phyloP scores from a whole-genome alignment of 306 rosid species.

The Clitoria ternatea region DNA sequence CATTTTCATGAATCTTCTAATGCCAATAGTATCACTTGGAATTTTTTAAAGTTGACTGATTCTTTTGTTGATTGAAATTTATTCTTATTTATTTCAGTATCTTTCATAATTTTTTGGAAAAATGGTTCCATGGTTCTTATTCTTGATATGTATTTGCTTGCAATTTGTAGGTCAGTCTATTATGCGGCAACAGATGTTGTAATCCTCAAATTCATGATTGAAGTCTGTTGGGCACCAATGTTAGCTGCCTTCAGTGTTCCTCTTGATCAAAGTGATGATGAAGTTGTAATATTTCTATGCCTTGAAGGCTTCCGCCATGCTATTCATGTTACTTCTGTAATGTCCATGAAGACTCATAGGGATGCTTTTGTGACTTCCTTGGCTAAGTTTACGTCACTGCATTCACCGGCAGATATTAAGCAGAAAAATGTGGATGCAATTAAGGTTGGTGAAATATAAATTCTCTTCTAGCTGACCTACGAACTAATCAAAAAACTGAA shows the following conservation, averaged over 20 bases:
- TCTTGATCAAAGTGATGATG: constrained; percentile 96
- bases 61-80: neutral
- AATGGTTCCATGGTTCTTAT: neutral
- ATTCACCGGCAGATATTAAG: constrained; percentile 96
- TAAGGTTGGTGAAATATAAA: constrained; percentile 62
- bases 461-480: constrained; percentile 23
- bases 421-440: constrained; percentile 91
- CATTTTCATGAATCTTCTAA: neutral
- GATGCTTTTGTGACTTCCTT: constrained; percentile 97
- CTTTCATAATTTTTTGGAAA: neutral
- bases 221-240: constrained; percentile 99
- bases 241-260: constrained; percentile 99
- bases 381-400: constrained; percentile 95
- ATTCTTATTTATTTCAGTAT: neutral
- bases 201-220: constrained; percentile 93
- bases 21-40: neutral
- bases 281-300: constrained; percentile 74
- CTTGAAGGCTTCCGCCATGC: constrained; percentile 96
- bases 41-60: constrained; percentile 14
- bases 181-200: constrained; percentile 96
- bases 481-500: neutral
- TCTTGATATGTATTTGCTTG: constrained; percentile 26
- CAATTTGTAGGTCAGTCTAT: constrained; percentile 79
- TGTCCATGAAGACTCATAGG: constrained; percentile 99
- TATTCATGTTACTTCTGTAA: constrained; percentile 88